These are phyloP conservation scores for Botrytis cinerea DNA, from an alignment of 2,329 filamentous ascomycete genomes.

Conservation along the genomic window DNA sequence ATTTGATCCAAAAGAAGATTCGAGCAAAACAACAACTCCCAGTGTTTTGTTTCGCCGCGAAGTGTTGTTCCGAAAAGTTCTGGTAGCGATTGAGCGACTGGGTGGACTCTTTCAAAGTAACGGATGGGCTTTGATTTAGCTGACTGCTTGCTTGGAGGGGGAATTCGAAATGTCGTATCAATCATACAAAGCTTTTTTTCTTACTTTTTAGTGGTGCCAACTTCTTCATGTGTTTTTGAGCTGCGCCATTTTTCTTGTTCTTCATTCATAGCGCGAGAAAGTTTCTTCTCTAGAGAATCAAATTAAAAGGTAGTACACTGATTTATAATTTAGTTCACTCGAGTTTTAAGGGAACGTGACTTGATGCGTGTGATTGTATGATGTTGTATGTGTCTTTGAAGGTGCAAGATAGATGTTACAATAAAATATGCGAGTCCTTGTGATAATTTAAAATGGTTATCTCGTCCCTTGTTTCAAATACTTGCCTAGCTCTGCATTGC, in stretches of 20 bases:
- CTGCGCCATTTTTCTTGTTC: conserved; percentile 26
- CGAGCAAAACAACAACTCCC: conserved; percentile 36
- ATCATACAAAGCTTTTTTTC: conserved; percentile 39
- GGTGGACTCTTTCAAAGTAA: conserved; percentile 38
- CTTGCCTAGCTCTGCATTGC: background rate
- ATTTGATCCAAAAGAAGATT: conserved; percentile 40
- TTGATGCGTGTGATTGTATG: background rate
- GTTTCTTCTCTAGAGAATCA: conserved; percentile 30
- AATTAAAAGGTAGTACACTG: conserved; percentile 34
- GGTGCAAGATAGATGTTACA: background rate
- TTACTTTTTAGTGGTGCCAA: conserved; percentile 28
- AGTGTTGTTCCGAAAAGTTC: conserved; percentile 43
- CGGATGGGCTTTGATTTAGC: conserved; percentile 36
- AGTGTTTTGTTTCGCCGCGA: conserved; percentile 38
- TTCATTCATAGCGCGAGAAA: conserved; percentile 31
- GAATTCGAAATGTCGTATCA: conserved; percentile 38
- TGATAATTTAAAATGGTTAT: background rate
- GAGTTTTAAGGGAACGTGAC: background rate
- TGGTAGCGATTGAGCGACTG: conserved; percentile 41
- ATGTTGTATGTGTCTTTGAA: background rate
- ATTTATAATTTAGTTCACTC: conserved; percentile 18
- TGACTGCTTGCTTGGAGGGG: conserved; percentile 40
- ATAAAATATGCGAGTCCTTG: background rate
- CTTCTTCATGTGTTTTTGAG: conserved; percentile 31
- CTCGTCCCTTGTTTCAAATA: background rate